These are phyloP conservation scores for Mucor saturninus DNA, from an alignment of 371 early-diverging fungal species.

Conservation along the genomic window DNA sequence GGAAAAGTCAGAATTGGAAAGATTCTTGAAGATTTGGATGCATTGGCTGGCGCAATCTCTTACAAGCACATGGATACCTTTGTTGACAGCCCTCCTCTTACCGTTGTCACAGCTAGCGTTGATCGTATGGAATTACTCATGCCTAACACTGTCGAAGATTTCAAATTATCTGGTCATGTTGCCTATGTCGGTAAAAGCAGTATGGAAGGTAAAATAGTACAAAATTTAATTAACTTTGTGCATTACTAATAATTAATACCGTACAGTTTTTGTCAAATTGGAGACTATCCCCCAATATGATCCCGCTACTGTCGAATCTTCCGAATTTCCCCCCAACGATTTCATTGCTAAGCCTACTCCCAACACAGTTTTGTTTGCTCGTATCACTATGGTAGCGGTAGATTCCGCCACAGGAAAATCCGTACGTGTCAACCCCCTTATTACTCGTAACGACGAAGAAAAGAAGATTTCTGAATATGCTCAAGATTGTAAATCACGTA, in stretches of 20 bases:
- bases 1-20: constrained; percentile 70
- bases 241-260: neutral
- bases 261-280: constrained; percentile 68
- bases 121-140: constrained; percentile 84
- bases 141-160: constrained; percentile 66
- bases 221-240: neutral
- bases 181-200: constrained; percentile 83
- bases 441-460: constrained; percentile 76
- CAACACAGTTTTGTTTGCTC: constrained; percentile 74
- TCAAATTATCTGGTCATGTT: constrained; percentile 79
- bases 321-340: constrained; percentile 13
- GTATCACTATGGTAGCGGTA: constrained; percentile 93
- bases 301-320: neutral
- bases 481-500: constrained; percentile 72
- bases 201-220: constrained; percentile 66
- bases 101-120: constrained; percentile 87
- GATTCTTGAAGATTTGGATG: constrained; percentile 79
- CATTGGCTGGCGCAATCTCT: constrained; percentile 79
- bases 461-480: constrained; percentile 74
- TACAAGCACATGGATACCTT: constrained; percentile 76
- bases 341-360: constrained; percentile 28
- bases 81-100: constrained; percentile 55
- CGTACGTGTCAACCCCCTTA: constrained; percentile 76
- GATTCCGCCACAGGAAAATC: constrained; percentile 76
- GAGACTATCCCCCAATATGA: constrained; percentile 51